A percentile compares a stretch with the other conserved stretches of the same genome.
Evolutionary conservation across 805 yeast genomes (phyloP).

Genomic region (Kazachstania taianensis): DNA sequence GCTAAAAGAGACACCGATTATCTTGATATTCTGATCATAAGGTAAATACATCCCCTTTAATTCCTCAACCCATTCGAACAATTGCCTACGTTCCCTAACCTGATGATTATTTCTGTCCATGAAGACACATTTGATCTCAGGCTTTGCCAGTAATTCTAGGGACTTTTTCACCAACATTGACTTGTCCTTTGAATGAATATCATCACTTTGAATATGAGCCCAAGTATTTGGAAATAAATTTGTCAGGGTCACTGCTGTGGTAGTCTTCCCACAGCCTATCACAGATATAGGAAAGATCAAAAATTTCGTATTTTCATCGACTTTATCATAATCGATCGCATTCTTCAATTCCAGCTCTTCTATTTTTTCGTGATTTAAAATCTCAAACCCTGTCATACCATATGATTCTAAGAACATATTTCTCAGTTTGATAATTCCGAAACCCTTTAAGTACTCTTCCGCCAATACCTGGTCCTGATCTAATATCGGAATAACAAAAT

Average conservation of each 20-base stretch:
- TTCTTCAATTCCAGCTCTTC: slow-evolving; percentile 33
- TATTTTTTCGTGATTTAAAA: slow-evolving; percentile 37
- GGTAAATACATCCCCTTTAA: slow-evolving; percentile 37
- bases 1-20: slow-evolving; percentile 62
- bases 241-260: slow-evolving; percentile 53
- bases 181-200: slow-evolving; percentile 41
- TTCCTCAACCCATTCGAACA: slow-evolving; percentile 43
- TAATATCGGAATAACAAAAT: slow-evolving; percentile 52
- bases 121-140: slow-evolving; percentile 41
- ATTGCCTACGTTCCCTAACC: slow-evolving; percentile 53
- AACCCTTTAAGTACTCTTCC: slow-evolving; percentile 41
- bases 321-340: slow-evolving; percentile 27
- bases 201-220: slow-evolving; percentile 78
- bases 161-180: slow-evolving; percentile 40
- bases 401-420: slow-evolving; percentile 46
- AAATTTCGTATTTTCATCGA: slow-evolving; percentile 38
- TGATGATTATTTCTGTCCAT: slow-evolving; percentile 81
- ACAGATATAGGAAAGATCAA: slow-evolving; percentile 78
- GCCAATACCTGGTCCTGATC: slow-evolving; percentile 37
- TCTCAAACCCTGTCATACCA: slow-evolving; percentile 51
- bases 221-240: slow-evolving; percentile 46
- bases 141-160: slow-evolving; percentile 31
- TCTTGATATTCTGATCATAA: slow-evolving; percentile 38
- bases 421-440: slow-evolving; percentile 68
- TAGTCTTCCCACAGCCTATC: slow-evolving; percentile 92